Base-by-base conservation (phyloP, 1,284 basidiomycete species). In the Malassezia sympodialis region DNA sequence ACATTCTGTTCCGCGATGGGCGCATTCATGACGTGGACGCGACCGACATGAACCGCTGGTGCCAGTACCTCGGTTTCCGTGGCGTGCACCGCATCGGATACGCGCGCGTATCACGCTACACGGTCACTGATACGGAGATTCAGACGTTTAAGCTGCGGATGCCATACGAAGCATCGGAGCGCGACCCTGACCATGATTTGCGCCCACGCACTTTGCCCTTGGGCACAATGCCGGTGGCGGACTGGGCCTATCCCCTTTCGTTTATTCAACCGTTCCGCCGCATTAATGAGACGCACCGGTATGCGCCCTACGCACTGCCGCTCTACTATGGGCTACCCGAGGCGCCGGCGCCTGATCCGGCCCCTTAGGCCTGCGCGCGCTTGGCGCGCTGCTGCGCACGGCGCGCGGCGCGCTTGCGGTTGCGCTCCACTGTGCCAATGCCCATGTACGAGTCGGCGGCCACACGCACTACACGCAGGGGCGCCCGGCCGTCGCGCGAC, bases 1-100 rank as follows among this genome's bases (percentile, higher is more conserved):
- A 87, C 53, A 86, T 90, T 60, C 79, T 94, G 63, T 67, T 72
- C 21, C 66, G 70, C 34, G 69, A 76, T 31, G 76, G 76, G 7
- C 53, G 57, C 37, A 67, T 76, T 39, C 62, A 69, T 24, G 66
- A 69, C 45, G 62, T 65, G 37, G 87, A 90, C 62, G 53, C 60
- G 15, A 53, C 54, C 1, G 69, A 72, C 42, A 49, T 40, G 19
- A 56, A 66, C 23, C 50, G 69, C 17, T 72, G 70, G 70, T 72
- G 70, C 61, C 61, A 73, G 56, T 73, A 73, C 56, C 58, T 73
- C 4, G 66, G 66, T 26, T 71, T 66, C 64, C 51, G 70, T 26
- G 67, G 61, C 0, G 47, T 73, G 1, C 56, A 69, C 44, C 61
- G 69, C 30, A 54, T 73, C 11, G 62, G 56, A 41, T 72, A 71